Base-by-base conservation (phyloP, 2,329 filamentous ascomycete genomes). In the Aspergillus oerlinghausenensis region DNA sequence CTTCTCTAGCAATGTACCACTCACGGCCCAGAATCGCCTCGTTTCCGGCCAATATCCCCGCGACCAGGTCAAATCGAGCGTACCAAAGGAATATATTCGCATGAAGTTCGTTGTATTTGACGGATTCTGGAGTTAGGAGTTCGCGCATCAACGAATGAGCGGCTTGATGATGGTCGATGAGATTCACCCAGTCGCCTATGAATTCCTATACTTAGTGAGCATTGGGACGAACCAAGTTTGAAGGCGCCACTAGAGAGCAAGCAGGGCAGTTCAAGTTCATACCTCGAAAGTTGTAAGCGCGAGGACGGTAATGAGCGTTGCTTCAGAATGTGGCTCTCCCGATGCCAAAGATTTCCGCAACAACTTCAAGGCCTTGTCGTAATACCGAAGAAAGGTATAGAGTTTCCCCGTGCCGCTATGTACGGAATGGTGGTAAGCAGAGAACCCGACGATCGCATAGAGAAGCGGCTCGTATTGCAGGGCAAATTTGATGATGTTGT, bases 211-310 rank as follows among this genome's bases (percentile, higher is more conserved):
- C 26, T 48, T 50, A 38, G 53, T 69, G 23, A 67, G 58, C 57
- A 53, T 14, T 11, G 35, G 14, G 32, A 38, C 32, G 14, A 38
- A 38, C 11, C 32, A 21, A 21, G 50, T 10, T 29, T 3, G 55
- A 21, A 9, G 10, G 35, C 14, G 50, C 51, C 47, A 50, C 48
- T 45, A 43, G 29, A 51, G 23, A 48, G 40, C 23, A 49, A 52
- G 14, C 57, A 38, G 2, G 50, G 35, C 2, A 8, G 21, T 26
- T 28, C 55, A 42, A 32, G 35, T 48, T 10, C 78, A 68, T 80
- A 95, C 92, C 84, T 99, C 94, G 55, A 97, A 94, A 3, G 90
- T 95, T 55, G 92, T 92, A 51, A 97, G 82, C 67, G 97, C 92
- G 45, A 99, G 77, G 21, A 97, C 92, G 0, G 93, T 95, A 58